Evolutionary conservation across 257 asterid species (phyloP), one percentile per base, ranked within the genome.

Genomic region (Nicotiana noctiflora): DNA sequence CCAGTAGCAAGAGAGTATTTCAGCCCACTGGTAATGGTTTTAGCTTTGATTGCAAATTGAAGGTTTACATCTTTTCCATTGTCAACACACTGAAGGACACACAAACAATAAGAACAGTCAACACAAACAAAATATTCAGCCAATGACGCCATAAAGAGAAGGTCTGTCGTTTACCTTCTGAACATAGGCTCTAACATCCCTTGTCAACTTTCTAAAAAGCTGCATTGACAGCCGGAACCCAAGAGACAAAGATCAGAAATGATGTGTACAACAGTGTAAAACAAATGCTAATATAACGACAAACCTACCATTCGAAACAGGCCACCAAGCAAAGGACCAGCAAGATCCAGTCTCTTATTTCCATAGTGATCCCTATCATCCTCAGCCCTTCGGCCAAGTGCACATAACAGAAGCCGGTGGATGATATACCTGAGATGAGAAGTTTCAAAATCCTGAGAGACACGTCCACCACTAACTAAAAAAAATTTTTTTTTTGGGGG

Each of bases 321-420:
- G 80, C 97, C 97, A 84, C 99, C 99, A 70, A 93, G 94, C 89
- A 95, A 84, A 78, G 99, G 99, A 85, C 98, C 99, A 80, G 99
- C 99, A 81, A 95, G 99, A 90, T 95, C 99, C 82, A 93, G 82
- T 86, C 99, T 90, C 85, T 95, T 95, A 88, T 95, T 95, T 60
- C 99, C 98, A 90, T 95, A 95, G 84, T 95, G 99, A 75, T 95
- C 99, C 84, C 98, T 88, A 76, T 95, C 97, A 82, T 95, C 99
- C 86, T 95, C 97, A 31, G 98, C 92, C 86, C 97, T 92, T 70
- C 96, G 93, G 81, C 94, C 99, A 89, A 95, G 86, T 13, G 97
- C 97, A 89, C 99, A 95, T 76, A 93, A 83, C 85, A 95, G 86
- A 77, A 95, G 97, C 76, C 99, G 93, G 83, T 95, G 97, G 85